phyloP scores from a whole-genome alignment of 768 basidiomycete species.

The Tylopilus rubrobrunneus region DNA sequence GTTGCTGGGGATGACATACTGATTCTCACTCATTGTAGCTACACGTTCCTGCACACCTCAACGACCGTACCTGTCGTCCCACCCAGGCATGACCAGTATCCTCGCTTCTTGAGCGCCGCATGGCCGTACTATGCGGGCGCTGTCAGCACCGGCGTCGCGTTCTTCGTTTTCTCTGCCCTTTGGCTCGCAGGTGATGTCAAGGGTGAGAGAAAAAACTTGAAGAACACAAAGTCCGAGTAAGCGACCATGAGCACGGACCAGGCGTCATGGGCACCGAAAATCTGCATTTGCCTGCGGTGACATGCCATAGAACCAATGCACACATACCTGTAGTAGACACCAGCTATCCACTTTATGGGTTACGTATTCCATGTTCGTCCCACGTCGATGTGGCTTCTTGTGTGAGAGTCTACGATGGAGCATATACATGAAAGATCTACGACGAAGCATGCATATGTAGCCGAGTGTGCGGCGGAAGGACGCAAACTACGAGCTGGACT shows the following conservation, averaged over 20 bases:
- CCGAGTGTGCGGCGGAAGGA: not conserved
- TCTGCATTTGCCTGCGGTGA: conserved; percentile 2
- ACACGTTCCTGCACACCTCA: conserved; percentile 68
- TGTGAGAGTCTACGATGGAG: conserved; percentile 17
- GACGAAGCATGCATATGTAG: conserved; percentile 2
- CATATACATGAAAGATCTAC: conserved; percentile 28
- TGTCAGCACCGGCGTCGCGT: conserved; percentile 81
- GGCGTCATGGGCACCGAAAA: conserved; percentile 1
- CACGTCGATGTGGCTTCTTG: conserved; percentile 5
- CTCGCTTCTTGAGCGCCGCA: conserved; percentile 91
- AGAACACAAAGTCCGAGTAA: conserved; percentile 32
- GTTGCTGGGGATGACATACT: not conserved
- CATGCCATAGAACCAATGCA: conserved; percentile 4
- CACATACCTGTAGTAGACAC: conserved; percentile 23
- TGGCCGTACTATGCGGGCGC: conserved; percentile 95
- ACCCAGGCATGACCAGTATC: conserved; percentile 91
- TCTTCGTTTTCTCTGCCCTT: conserved; percentile 79
- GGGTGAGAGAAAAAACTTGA: conserved; percentile 51
- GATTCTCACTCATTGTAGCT: conserved; percentile 38
- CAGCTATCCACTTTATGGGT: not conserved
- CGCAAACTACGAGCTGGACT: conserved; percentile 16
- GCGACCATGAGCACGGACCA: not conserved
- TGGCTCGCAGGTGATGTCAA: conserved; percentile 86
- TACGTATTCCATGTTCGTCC: not conserved
- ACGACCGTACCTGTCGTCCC: conserved; percentile 87